Evolutionary conservation across 1,139 yeast genomes (phyloP).

Genomic region (Pichia sp.): DNA sequence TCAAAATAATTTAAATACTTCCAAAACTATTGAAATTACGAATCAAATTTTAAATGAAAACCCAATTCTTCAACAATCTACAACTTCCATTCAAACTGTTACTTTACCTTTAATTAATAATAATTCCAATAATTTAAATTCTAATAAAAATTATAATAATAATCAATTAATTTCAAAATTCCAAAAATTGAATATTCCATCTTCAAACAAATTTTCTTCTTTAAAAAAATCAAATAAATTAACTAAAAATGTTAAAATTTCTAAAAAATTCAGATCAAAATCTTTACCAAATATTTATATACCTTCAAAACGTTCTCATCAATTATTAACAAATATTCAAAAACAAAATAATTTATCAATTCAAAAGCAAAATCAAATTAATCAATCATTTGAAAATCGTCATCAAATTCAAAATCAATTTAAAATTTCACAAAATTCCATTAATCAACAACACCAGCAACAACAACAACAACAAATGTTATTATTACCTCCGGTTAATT

Average conservation of each 20-base stretch:
- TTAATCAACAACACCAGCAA: slow-evolving; percentile 3
- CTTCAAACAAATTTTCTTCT: neutral
- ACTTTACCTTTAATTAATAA: neutral
- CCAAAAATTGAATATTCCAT: slow-evolving; percentile 5
- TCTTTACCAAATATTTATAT: slow-evolving; percentile 35
- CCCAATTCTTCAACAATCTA: neutral
- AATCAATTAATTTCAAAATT: slow-evolving; percentile 5
- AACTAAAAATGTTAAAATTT: slow-evolving; percentile 1
- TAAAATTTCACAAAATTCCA: neutral
- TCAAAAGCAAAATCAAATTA: slow-evolving; percentile 1
- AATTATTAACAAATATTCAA: neutral
- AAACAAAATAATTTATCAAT: neutral
- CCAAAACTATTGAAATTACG: neutral
- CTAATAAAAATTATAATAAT: neutral
- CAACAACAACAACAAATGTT: slow-evolving; percentile 3
- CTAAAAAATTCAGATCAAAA: slow-evolving; percentile 31
- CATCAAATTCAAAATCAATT: slow-evolving; percentile 1
- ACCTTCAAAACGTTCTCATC: slow-evolving; percentile 24
- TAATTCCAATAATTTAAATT: neutral
- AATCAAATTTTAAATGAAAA: neutral
- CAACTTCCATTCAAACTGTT: neutral
- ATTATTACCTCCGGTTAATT: slow-evolving; percentile 75
- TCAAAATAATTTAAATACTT: neutral
- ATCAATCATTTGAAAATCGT: neutral
- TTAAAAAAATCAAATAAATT: neutral